These are phyloP conservation scores for Dendrobium officinale DNA, from an alignment of 106 monocot genomes.

Conservation along the genomic window DNA sequence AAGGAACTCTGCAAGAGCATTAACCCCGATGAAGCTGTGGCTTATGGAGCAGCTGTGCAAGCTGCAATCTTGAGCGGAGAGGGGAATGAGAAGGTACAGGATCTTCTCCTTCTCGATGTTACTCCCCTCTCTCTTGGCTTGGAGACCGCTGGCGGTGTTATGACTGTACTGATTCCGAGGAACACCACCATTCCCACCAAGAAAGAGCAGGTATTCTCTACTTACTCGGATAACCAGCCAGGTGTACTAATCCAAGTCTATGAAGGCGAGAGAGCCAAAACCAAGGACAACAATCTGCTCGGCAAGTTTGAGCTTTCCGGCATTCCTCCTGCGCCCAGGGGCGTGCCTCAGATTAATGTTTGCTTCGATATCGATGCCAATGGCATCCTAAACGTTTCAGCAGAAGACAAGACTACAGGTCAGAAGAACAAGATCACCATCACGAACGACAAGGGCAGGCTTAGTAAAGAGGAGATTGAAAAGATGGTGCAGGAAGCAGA, in stretches of 20 bases:
- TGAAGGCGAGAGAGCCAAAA: slow-evolving; percentile 30
- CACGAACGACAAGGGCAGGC: slow-evolving; percentile 23
- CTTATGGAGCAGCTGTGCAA: slow-evolving; percentile 59
- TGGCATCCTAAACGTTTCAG: slow-evolving; percentile 30
- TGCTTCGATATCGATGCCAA: slow-evolving; percentile 34
- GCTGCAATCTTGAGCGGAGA: slow-evolving; percentile 64
- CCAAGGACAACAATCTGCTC: slow-evolving; percentile 30
- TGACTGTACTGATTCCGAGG: slow-evolving; percentile 23
- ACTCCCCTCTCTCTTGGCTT: slow-evolving; percentile 22
- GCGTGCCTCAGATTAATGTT: slow-evolving; percentile 22
- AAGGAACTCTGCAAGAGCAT: slow-evolving; percentile 83
- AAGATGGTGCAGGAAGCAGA: slow-evolving; percentile 35
- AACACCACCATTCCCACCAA: slow-evolving; percentile 27
- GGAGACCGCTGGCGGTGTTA: slow-evolving; percentile 33
- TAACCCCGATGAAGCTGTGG: slow-evolving; percentile 65
- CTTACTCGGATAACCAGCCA: slow-evolving; percentile 34
- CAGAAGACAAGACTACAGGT: slow-evolving; percentile 34
- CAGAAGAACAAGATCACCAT: slow-evolving; percentile 39
- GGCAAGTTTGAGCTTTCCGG: slow-evolving; percentile 30
- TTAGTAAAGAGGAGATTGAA: slow-evolving; percentile 28
- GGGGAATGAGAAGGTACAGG: slow-evolving; percentile 46
- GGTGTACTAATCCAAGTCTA: slow-evolving; percentile 33
- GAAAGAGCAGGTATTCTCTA: slow-evolving; percentile 31
- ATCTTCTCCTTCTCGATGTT: slow-evolving; percentile 56
- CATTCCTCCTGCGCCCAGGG: slow-evolving; percentile 23